Evolutionary conservation across 2,329 filamentous ascomycete genomes (phyloP), one percentile per base, ranked within the genome.

Genomic region (Epichloe sp.): DNA sequence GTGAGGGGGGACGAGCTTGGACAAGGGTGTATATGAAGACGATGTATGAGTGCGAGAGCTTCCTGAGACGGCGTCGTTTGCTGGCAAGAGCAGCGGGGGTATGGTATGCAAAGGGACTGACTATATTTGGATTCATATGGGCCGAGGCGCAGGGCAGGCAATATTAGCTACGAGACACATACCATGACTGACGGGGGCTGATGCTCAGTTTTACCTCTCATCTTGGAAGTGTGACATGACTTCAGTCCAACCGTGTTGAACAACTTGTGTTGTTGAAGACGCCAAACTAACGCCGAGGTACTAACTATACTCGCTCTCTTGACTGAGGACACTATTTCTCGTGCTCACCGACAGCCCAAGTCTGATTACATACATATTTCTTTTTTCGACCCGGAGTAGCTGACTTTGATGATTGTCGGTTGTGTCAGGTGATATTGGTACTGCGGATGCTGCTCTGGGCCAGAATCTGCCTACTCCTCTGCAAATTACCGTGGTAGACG

Each of bases 401-500:
- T 26, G 7, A 17, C 38, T n/a, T 37, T 17, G 37, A 44, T 44
- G n/a, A 31, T 34, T 50, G 42, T 50, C 47, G 46, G 36, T 34
- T 21, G 49, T 34, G 34, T 50, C 52, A 69, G 81, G 79, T 53
- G 82, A 86, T 60, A 86, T 86, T 61, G 82, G 82, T 11, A 86
- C 82, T 52, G 82, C 81, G 14, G 79, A 83, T 56, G 68, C 67
- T 12, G 77, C 82, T 5, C 70, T 87, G 31, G 83, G 84, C 5
- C 75, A 75, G 54, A 67, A 76, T 56, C 66, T 86, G 44, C 66
- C 79, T 12, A 84, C 80, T 5, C 82, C 83, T 36, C 68, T 87
- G 51, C 75, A 83, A 83, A 58, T 62, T 87, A 38, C 83, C 83
- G 36, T 85, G 80, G 83, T 86, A 35, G 60, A 66, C 10, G 15